Conservation (phyloP, 2,329 filamentous ascomycete genomes). For the Botrytis medusae region DNA sequence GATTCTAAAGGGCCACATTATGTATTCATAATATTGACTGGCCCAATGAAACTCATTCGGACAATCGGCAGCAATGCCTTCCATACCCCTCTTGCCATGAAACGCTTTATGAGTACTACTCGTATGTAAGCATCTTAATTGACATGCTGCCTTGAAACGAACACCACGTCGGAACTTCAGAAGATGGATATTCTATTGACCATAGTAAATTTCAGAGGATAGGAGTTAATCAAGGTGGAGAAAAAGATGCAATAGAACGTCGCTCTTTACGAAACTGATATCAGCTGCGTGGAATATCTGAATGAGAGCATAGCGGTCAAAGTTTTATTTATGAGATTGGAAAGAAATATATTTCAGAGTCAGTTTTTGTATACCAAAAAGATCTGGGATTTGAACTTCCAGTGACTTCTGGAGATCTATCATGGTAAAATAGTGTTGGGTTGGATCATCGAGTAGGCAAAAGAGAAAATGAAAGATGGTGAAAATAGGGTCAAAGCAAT, state of each 20-base stretch:
- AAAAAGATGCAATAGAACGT: neutral
- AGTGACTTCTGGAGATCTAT: neutral
- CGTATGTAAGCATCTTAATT: conserved; percentile 25
- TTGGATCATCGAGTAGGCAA: neutral
- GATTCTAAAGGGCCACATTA: neutral
- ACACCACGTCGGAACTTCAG: neutral
- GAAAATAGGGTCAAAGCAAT: neutral
- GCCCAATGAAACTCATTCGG: conserved; percentile 23
- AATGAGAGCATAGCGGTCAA: neutral
- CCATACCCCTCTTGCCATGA: neutral
- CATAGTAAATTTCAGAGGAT: neutral
- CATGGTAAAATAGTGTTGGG: neutral
- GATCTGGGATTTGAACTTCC: neutral
- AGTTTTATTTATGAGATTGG: neutral
- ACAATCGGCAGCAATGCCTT: conserved; percentile 22
- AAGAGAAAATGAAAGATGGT: neutral
- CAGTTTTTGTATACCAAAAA: neutral
- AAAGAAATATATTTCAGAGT: neutral
- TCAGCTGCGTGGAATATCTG: neutral
- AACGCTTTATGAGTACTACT: conserved; percentile 28
- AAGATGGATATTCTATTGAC: neutral
- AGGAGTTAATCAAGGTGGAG: too few species aligned
- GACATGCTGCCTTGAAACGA: conserved; percentile 19
- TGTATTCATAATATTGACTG: conserved; percentile 16
- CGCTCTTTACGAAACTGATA: neutral